phyloP scores from a whole-genome alignment of 768 basidiomycete species.

The Ramaria rubella region DNA sequence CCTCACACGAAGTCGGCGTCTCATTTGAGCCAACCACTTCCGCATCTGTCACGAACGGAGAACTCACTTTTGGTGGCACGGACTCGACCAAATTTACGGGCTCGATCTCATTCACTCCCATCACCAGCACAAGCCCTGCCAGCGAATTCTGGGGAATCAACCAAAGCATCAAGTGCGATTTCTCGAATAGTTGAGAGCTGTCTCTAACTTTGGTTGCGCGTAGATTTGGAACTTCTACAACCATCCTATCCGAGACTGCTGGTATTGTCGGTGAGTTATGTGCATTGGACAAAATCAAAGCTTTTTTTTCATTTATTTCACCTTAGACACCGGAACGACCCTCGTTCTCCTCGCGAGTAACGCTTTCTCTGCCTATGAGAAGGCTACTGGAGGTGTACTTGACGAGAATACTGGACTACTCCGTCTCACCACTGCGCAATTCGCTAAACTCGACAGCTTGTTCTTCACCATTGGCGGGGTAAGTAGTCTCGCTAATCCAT shows the following conservation, averaged over 20 bases:
- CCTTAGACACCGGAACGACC: slow-evolving; percentile 41
- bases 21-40: slow-evolving; percentile 44
- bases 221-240: slow-evolving; percentile 36
- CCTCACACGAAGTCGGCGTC: slow-evolving; percentile 17
- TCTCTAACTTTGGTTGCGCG: not conserved
- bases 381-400: slow-evolving; percentile 25
- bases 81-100: slow-evolving; percentile 25
- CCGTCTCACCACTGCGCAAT: slow-evolving; percentile 45
- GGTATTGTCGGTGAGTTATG: slow-evolving; percentile 44
- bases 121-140: slow-evolving; percentile 43
- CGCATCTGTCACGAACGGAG: slow-evolving; percentile 36
- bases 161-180: slow-evolving; percentile 35
- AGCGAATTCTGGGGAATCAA: slow-evolving; percentile 54
- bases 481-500: not conserved
- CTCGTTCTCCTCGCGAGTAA: slow-evolving; percentile 21
- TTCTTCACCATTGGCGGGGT: slow-evolving; percentile 40
- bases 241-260: slow-evolving; percentile 40
- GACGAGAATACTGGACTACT: slow-evolving; percentile 41
- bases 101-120: slow-evolving; percentile 19
- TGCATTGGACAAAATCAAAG: no score
- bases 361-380: slow-evolving; percentile 24
- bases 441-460: slow-evolving; percentile 44
- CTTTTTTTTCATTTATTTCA: not conserved
- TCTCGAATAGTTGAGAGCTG: not conserved
- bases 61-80: slow-evolving; percentile 44